Evolutionary conservation across 768 basidiomycete species (phyloP).

Genomic region (Trametes cubensis): DNA sequence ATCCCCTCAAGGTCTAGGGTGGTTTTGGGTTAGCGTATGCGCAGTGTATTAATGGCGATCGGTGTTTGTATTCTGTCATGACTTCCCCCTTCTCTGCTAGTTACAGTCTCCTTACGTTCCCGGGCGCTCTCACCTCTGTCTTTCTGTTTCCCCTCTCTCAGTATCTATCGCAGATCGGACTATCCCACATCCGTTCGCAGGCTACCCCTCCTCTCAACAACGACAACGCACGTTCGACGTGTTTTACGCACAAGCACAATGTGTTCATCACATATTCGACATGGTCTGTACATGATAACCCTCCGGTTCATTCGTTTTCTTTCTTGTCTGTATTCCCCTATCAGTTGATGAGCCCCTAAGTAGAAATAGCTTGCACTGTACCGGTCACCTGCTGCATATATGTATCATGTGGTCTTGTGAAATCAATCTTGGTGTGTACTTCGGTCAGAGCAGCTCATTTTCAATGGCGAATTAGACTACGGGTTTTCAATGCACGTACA

Average conservation of each 20-base stretch:
- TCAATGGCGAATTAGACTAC: too few relatives aligned
- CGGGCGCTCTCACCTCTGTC: not conserved
- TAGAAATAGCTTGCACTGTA: slow-evolving; percentile 13
- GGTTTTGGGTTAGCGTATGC: slow-evolving; percentile 19
- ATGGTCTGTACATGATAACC: slow-evolving; percentile 1
- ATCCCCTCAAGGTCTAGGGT: slow-evolving; percentile 46
- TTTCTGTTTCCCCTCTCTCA: not conserved
- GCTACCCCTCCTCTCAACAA: not conserved
- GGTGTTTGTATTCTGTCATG: slow-evolving; percentile 22
- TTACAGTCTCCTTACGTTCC: not conserved
- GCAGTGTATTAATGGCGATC: slow-evolving; percentile 25
- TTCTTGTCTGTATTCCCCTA: not conserved
- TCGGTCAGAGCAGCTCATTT: too few relatives aligned
- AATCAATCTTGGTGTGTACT: not conserved
- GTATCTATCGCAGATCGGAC: slow-evolving; percentile 16
- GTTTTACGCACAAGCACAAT: slow-evolving; percentile 4
- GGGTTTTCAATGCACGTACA: too few relatives aligned
- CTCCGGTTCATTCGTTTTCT: not conserved
- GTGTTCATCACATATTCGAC: slow-evolving; percentile 10
- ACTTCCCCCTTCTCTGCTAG: slow-evolving; percentile 10
- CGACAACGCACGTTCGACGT: not conserved
- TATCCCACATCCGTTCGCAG: slow-evolving; percentile 6
- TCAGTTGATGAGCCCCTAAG: not conserved
- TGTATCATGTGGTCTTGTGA: slow-evolving; percentile 4
- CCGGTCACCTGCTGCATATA: slow-evolving; percentile 1